Evolutionary conservation across 345 rosid genomes (phyloP).

Genomic region (Eucalyptus brandiana): DNA sequence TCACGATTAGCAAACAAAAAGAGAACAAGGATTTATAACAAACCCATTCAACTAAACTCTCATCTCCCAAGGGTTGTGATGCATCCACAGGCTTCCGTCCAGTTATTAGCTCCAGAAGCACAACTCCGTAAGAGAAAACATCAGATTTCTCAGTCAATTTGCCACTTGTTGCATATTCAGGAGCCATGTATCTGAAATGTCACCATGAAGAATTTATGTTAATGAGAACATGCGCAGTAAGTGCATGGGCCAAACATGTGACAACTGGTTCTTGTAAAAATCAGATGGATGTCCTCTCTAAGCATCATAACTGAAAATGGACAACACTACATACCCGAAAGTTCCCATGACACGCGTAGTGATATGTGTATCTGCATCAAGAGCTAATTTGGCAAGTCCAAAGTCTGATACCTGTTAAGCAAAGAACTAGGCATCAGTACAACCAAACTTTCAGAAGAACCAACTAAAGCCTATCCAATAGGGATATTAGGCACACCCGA

Average conservation of each 20-base stretch:
- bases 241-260: neutral
- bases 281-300: neutral
- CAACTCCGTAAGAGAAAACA: conserved; percentile 89
- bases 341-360: conserved; percentile 98
- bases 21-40: neutral
- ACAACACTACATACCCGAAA: conserved; percentile 52
- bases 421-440: neutral
- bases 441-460: neutral
- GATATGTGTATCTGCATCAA: conserved; percentile 75
- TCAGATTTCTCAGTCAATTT: conserved; percentile 95
- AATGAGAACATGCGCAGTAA: neutral
- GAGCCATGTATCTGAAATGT: conserved; percentile 83
- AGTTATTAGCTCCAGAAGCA: conserved; percentile 87
- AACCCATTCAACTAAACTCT: conserved; percentile 99
- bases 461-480: neutral
- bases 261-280: neutral
- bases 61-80: conserved; percentile 86
- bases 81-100: conserved; percentile 94
- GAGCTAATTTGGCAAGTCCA: conserved; percentile 93
- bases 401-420: conserved; percentile 86
- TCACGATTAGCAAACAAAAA: neutral
- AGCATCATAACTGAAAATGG: neutral
- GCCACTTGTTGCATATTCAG: conserved; percentile 97
- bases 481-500: conserved; percentile 27
- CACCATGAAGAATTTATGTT: neutral